Evolutionary conservation across 768 basidiomycete species (phyloP).

Genomic region (Jaapia argillacea): DNA sequence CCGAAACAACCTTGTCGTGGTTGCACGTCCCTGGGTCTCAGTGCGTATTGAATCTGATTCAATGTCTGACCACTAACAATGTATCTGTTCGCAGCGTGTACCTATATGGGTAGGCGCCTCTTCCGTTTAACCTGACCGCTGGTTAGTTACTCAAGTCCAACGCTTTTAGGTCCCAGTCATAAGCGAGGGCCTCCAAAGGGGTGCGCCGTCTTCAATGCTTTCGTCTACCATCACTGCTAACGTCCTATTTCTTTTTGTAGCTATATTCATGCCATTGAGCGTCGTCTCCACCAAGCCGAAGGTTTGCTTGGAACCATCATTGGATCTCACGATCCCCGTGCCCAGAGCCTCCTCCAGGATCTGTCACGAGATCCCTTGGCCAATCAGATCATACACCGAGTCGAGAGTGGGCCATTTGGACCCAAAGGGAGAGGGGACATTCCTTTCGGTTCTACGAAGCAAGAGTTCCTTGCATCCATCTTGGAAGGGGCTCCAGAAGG

Average conservation of each 20-base stretch:
- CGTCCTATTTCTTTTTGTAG: constrained; percentile 7
- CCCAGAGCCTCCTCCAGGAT: constrained; percentile 23
- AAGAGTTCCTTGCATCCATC: constrained; percentile 20
- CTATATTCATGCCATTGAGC: constrained; percentile 33
- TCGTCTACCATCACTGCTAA: not conserved
- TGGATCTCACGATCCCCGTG: constrained; percentile 27
- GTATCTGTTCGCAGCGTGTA: constrained; percentile 13
- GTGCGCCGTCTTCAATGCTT: not conserved
- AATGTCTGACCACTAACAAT: no score
- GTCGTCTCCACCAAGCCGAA: constrained; percentile 32
- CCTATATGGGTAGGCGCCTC: constrained; percentile 13
- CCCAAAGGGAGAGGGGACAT: constrained; percentile 16
- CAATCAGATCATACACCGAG: constrained; percentile 25
- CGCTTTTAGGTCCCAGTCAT: constrained; percentile 13
- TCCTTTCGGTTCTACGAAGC: constrained; percentile 20
- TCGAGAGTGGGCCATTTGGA: constrained; percentile 26
- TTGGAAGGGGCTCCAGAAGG: constrained; percentile 12
- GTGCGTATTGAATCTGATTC: constrained; percentile 6
- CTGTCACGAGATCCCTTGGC: constrained; percentile 26
- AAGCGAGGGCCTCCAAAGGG: constrained; percentile 27
- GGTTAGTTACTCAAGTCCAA: not conserved
- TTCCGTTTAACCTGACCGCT: not conserved
- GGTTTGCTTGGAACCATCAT: constrained; percentile 31
- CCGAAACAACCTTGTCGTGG: constrained; percentile 18
- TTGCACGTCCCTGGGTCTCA: constrained; percentile 17